phyloP scores from a whole-genome alignment of 352 stramenopile genomes.

The Elongisporangium senticosum region DNA sequence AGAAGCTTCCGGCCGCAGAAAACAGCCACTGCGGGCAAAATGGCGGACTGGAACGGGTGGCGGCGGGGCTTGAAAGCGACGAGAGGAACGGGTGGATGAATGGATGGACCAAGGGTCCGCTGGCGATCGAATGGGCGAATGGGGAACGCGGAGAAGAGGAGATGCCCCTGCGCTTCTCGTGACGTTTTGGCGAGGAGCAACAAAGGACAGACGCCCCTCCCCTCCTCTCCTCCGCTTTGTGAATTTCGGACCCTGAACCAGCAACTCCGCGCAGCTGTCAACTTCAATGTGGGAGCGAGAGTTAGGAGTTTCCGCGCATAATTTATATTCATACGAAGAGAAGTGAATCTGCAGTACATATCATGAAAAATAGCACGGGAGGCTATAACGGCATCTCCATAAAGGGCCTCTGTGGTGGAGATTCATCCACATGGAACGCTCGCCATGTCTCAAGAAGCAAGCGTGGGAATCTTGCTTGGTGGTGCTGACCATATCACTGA shows the following conservation, averaged over 20 bases:
- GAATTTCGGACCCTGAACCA: not conserved
- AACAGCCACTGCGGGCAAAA: not conserved
- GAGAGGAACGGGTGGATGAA: too few relatives aligned
- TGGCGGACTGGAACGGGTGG: not conserved
- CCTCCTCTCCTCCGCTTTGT: not conserved
- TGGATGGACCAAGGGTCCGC: not conserved
- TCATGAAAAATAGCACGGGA: not conserved
- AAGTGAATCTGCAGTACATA: not conserved
- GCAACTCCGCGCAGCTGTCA: not conserved
- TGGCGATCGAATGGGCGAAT: not conserved
- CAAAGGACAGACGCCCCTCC: not conserved
- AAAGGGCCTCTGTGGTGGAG: not conserved
- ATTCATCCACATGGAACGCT: not conserved
- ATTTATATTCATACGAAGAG: not conserved
- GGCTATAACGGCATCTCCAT: not conserved
- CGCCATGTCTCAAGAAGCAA: not conserved
- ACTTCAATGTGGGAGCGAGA: not conserved
- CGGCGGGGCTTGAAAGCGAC: too few relatives aligned
- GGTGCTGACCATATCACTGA: not conserved
- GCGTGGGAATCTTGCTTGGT: not conserved
- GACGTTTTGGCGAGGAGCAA: not conserved
- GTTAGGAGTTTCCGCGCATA: not conserved
- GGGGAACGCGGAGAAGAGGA: not conserved
- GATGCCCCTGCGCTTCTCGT: not conserved
- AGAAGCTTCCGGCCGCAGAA: not conserved